Evolutionary conservation across 208 protist species (phyloP).

Genomic region (Tetramitus jugosus): DNA sequence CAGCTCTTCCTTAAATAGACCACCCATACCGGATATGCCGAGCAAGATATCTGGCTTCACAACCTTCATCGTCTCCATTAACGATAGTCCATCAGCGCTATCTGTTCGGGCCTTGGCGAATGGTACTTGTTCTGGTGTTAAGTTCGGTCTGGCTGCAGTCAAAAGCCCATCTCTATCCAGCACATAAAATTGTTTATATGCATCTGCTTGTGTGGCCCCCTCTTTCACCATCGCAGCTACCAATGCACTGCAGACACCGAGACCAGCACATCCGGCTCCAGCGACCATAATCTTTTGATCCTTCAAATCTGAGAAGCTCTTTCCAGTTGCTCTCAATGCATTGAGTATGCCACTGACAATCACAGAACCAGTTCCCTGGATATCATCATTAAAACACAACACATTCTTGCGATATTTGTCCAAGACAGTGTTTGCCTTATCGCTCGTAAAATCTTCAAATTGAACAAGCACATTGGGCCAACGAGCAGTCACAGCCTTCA

Average conservation of each 20-base stretch:
- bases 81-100: constrained; percentile 49
- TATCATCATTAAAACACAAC: constrained; percentile 95
- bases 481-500: constrained; percentile 56
- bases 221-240: constrained; percentile 53
- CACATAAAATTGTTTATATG: constrained; percentile 70
- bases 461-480: constrained; percentile 74
- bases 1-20: constrained; percentile 85
- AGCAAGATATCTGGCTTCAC: constrained; percentile 90
- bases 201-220: constrained; percentile 55
- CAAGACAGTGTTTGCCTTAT: constrained; percentile 81
- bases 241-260: constrained; percentile 63
- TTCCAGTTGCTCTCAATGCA: neutral
- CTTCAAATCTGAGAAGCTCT: neutral
- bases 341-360: neutral
- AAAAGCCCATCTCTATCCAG: constrained; percentile 79
- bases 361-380: constrained; percentile 73
- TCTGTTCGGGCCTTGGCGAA: constrained; percentile 61
- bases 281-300: constrained; percentile 44
- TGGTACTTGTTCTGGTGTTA: constrained; percentile 57
- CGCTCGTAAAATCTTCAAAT: constrained; percentile 91
- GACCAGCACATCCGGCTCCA: constrained; percentile 81
- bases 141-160: constrained; percentile 63
- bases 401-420: constrained; percentile 74
- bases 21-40: constrained; percentile 74
- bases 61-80: constrained; percentile 57